phyloP scores from a whole-genome alignment of 169 alveolate genomes.

The Miamiensis avidus region DNA sequence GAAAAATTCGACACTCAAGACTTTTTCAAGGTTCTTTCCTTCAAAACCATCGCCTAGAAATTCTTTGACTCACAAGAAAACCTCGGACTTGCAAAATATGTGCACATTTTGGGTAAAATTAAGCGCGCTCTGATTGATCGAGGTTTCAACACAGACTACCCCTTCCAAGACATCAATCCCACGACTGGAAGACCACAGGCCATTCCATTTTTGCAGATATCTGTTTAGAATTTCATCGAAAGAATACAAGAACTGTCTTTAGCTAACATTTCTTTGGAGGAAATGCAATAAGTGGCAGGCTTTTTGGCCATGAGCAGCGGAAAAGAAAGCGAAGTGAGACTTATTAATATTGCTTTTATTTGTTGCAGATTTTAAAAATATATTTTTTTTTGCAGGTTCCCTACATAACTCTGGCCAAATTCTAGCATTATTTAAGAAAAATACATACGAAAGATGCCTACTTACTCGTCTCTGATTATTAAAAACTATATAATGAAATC shows the following conservation, averaged over 20 bases:
- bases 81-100: conserved; percentile 1
- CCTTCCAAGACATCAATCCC: neutral
- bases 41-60: neutral
- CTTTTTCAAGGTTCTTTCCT: neutral
- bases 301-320: conserved; percentile 1
- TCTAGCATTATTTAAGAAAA: conserved; percentile 14
- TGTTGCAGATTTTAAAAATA: neutral
- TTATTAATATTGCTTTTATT: neutral
- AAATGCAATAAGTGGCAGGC: conserved; percentile 5
- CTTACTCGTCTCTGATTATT: neutral
- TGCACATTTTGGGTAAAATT: conserved; percentile 15
- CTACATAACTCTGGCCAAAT: neutral
- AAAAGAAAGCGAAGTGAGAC: neutral
- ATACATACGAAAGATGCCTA: conserved; percentile 4
- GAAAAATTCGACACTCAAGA: conserved; percentile 14
- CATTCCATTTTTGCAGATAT: neutral
- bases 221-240: neutral
- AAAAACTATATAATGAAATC: conserved; percentile 22
- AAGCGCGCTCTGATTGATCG: neutral
- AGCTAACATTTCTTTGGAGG: conserved; percentile 3
- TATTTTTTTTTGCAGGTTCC: too few species aligned
- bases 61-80: conserved; percentile 2
- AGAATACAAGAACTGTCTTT: conserved; percentile 2
- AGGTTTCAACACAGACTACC: conserved; percentile 3
- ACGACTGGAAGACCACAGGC: neutral